Conservation (phyloP, 257 asterid genomes). For the Vinca minor region DNA sequence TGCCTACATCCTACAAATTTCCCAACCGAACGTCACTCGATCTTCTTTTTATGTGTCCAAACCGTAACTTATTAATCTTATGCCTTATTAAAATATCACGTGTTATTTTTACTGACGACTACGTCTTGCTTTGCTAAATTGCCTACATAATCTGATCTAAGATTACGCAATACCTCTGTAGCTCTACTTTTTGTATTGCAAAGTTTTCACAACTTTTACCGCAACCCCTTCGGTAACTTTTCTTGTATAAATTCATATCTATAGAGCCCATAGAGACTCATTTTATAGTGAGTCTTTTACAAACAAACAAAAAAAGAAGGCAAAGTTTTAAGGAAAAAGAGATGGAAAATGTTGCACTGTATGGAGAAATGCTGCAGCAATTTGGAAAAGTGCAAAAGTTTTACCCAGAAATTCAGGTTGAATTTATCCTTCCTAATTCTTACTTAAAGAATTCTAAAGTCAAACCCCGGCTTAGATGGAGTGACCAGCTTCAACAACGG, state of each 20-base stretch:
- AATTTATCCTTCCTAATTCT: not conserved
- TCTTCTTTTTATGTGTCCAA: too few relatives aligned
- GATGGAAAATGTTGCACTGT: too few relatives aligned
- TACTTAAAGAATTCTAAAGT: not conserved
- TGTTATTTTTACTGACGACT: not conserved
- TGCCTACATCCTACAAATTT: too few relatives aligned
- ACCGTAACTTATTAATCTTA: too few relatives aligned
- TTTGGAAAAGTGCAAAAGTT: not conserved
- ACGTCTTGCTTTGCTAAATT: not conserved
- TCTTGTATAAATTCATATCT: not conserved
- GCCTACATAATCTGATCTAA: not conserved
- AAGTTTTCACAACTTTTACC: not conserved
- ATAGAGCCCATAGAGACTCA: not conserved
- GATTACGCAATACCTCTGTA: not conserved
- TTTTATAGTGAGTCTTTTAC: not conserved
- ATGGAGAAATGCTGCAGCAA: too few relatives aligned
- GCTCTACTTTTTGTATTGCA: not conserved
- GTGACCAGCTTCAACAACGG: not conserved
- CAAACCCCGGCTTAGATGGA: constrained; percentile 6
- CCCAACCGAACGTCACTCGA: too few relatives aligned
- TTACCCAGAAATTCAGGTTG: not conserved
- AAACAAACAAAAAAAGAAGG: too few relatives aligned
- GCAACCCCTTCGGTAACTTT: not conserved
- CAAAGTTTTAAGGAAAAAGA: too few relatives aligned
- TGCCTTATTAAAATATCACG: too few relatives aligned